phyloP scores from a whole-genome alignment of 148 eudicot genomes.

The Oxyria digyna region DNA sequence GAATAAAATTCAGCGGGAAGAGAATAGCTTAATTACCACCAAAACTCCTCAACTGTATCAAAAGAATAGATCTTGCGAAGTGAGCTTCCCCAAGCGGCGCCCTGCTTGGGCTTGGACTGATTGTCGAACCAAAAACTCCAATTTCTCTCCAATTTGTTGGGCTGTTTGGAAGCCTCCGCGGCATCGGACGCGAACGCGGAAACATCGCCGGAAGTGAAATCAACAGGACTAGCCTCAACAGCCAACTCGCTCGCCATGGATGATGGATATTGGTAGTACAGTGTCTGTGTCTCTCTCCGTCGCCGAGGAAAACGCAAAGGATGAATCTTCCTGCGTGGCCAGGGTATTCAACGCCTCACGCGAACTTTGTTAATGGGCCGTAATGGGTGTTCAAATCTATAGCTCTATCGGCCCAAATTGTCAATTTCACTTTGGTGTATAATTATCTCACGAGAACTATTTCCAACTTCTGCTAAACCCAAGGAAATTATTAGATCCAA shows the following conservation, averaged over 20 bases:
- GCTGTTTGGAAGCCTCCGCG: constrained; percentile 25
- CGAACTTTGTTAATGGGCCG: not conserved
- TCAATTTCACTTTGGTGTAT: no score
- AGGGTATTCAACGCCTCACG: not conserved
- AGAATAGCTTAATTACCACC: constrained; percentile 46
- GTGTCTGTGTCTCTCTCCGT: constrained; percentile 5
- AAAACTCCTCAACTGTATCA: constrained; percentile 86
- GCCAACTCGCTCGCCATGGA: constrained; percentile 16
- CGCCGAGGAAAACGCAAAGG: constrained; percentile 1
- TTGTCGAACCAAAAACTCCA: constrained; percentile 96
- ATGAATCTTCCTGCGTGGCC: not conserved
- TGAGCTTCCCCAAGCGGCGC: constrained; percentile 81
- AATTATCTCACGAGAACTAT: no score
- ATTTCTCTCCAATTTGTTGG: constrained; percentile 63
- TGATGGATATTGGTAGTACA: no score
- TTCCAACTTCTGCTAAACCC: no score
- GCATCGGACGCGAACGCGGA: constrained; percentile 15
- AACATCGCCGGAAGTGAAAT: not conserved
- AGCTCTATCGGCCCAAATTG: no score
- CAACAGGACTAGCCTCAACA: constrained; percentile 10
- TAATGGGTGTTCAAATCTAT: not conserved
- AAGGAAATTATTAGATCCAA: no score
- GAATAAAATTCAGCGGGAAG: not conserved
- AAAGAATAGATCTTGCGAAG: constrained; percentile 68
- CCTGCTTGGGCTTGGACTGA: constrained; percentile 77